phyloP scores from a whole-genome alignment of 2,329 filamentous ascomycete genomes.

The Ascochyta pisi region DNA sequence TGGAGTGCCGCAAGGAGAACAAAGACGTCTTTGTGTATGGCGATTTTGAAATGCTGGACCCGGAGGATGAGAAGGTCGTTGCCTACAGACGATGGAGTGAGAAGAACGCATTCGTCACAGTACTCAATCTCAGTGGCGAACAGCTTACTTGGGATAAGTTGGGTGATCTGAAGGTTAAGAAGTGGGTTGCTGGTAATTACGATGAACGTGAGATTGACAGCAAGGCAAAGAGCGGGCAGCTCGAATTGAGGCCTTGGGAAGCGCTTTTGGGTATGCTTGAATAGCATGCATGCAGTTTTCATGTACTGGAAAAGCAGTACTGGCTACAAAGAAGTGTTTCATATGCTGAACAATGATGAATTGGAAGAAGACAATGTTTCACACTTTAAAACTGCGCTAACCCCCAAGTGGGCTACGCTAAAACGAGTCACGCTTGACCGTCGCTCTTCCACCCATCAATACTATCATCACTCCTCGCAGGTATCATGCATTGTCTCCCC shows the following conservation, averaged over 20 bases:
- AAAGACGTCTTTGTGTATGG: slow-evolving; percentile 69
- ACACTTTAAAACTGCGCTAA: background rate
- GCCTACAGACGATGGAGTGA: slow-evolving; percentile 43
- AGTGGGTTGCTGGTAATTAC: slow-evolving; percentile 50
- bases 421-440: background rate
- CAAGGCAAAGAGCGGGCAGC: slow-evolving; percentile 22
- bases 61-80: slow-evolving; percentile 47
- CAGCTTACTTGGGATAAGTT: slow-evolving; percentile 39
- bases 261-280: slow-evolving; percentile 38
- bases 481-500: no score
- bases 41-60: slow-evolving; percentile 62
- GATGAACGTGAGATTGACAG: slow-evolving; percentile 34
- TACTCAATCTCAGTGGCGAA: slow-evolving; percentile 45
- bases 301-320: background rate
- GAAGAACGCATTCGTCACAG: slow-evolving; percentile 35
- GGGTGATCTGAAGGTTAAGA: slow-evolving; percentile 33
- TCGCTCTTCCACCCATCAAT: background rate
- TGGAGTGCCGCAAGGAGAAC: slow-evolving; percentile 64
- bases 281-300: background rate
- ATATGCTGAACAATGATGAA: background rate
- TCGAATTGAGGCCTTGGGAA: slow-evolving; percentile 47
- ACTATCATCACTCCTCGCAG: background rate
- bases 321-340: background rate
- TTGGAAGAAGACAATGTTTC: no score
- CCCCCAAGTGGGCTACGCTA: background rate